Conservation (phyloP, 2,329 filamentous ascomycete genomes). For the Dactylellina sp. region DNA sequence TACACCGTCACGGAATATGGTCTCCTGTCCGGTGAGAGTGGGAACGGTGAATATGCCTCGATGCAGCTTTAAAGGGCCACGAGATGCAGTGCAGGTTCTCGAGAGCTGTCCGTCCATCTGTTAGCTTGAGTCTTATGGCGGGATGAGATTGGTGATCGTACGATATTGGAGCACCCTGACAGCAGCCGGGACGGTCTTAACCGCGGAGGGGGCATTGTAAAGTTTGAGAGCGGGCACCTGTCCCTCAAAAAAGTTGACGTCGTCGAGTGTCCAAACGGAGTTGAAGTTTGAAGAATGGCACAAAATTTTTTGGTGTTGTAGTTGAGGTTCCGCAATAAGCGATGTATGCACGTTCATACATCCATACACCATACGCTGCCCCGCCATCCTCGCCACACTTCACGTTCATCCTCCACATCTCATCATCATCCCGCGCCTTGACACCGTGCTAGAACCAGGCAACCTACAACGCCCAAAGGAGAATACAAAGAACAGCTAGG, state of each 20-base stretch:
- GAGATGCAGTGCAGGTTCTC: background rate
- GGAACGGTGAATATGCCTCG: constrained; percentile 28
- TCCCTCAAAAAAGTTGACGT: constrained; percentile 17
- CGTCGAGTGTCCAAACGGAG: background rate
- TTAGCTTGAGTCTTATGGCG: background rate
- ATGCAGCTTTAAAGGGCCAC: background rate
- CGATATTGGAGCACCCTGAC: constrained; percentile 30
- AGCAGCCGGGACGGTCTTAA: constrained; percentile 43
- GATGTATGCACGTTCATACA: too few species aligned
- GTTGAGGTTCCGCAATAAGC: constrained; percentile 28
- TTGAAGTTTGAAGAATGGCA: constrained; percentile 20
- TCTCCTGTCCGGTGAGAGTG: background rate
- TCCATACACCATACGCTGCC: too few species aligned
- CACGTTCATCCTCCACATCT: background rate
- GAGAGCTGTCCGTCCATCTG: constrained; percentile 21
- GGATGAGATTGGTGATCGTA: background rate
- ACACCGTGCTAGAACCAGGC: background rate
- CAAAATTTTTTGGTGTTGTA: constrained; percentile 50
- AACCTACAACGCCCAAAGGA: constrained; percentile 3
- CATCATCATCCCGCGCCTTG: constrained; percentile 9
- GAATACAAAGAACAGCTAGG: background rate
- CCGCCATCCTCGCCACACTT: background rate
- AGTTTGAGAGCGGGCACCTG: constrained; percentile 10
- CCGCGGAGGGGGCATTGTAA: constrained; percentile 48
- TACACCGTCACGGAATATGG: constrained; percentile 67